Conservation (phyloP, 1,139 yeast species). For the Debaryomyces sp. region DNA sequence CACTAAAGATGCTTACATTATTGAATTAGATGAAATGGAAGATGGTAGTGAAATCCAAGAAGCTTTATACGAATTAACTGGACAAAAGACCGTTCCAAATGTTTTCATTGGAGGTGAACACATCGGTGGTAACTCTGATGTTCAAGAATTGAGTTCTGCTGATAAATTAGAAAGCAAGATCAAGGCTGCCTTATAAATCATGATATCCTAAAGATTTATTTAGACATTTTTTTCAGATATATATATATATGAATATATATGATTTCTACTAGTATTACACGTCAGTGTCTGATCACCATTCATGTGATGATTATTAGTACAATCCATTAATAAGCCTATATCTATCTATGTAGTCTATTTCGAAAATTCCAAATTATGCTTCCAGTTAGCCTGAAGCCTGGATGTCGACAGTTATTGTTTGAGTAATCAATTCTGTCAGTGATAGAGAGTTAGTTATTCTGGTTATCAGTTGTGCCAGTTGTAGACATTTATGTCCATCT, state of each 20-base stretch:
- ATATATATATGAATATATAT: no score
- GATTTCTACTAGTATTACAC: not conserved
- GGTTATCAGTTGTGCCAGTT: no score
- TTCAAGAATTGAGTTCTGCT: conserved; percentile 58
- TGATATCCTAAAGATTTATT: not conserved
- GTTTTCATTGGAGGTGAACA: conserved; percentile 87
- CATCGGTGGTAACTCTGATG: conserved; percentile 91
- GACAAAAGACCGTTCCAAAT: conserved; percentile 93
- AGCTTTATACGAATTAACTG: conserved; percentile 74
- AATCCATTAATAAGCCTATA: not conserved
- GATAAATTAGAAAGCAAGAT: conserved; percentile 39
- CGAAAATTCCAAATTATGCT: not conserved
- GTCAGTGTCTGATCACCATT: not conserved
- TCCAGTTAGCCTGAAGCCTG: not conserved
- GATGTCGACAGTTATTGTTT: not conserved
- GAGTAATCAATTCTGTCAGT: no score
- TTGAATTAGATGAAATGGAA: conserved; percentile 60
- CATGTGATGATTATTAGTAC: not conserved
- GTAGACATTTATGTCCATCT: no score
- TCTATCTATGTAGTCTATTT: not conserved
- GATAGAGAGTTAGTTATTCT: no score
- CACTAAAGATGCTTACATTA: conserved; percentile 56
- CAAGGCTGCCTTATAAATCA: conserved; percentile 41
- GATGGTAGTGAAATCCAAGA: conserved; percentile 66
- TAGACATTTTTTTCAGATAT: not conserved